Evolutionary conservation across 306 rosid species (phyloP), one percentile per base, ranked within the genome.

Genomic region (Sicyos baderoa): DNA sequence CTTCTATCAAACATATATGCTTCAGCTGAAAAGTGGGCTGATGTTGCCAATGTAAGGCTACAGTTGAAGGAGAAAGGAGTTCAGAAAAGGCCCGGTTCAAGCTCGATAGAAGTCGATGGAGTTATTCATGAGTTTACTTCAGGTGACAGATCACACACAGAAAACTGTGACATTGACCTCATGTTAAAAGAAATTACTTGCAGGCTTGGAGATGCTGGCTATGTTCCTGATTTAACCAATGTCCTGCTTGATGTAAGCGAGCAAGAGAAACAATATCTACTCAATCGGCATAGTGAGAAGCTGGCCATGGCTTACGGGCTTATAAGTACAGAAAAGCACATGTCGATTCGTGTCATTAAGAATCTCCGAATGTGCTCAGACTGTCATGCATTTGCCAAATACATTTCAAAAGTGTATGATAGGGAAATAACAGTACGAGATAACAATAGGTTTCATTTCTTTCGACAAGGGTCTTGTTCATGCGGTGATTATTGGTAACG

Each of bases 21-120:
- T 54, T 88, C 85, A 22, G 85, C 96, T 54, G 87, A 86, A 60
- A 86, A 79, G 73, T 88, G 97, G 97, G 79, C 9, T 18, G 91
- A 88, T 54, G 96, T 89, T 54, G 91, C 96, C 54, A 83, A 87
- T 77, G 95, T 91, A 74, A 89, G 96, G 82, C 40, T 87, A 67
- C 84, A 76, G 21, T 59, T 87, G 85, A 91, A 85, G 77, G 89
- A 85, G 71, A 84, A 70, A 58, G 87, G 94, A 16, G 60, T 85
- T 35, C 82, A 75, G 51, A 91, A 88, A 79, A 75, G 75, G 47
- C 84, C 96, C 0, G 91, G 96, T 64, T 84, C 83, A 52, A 86
- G 97, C 80, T 82, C 79, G 19, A 81, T 84, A 66, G 89, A 79
- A 70, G 76, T 88, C 21, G 71, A 77, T 22, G 90, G 96, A 51